These are phyloP conservation scores for Glarea lozoyensis DNA, from an alignment of 495 filamentous ascomycete genomes.

Conservation along the genomic window DNA sequence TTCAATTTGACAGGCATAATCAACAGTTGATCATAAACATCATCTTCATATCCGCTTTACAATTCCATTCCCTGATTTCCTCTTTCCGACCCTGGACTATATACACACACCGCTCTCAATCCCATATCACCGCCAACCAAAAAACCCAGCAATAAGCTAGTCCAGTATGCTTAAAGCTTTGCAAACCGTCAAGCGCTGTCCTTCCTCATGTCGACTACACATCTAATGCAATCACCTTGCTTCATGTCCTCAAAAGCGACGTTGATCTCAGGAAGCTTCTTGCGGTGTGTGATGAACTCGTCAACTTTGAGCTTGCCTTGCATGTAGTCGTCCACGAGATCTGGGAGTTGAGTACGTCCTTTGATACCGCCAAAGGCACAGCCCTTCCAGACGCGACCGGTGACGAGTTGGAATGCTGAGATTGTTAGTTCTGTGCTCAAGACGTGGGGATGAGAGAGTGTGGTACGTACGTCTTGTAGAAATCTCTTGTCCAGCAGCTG, in stretches of 20 bases:
- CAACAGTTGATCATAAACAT: no score
- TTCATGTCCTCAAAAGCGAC: constrained; percentile 90
- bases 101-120: no score
- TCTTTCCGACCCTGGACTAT: no score
- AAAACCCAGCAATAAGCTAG: no score
- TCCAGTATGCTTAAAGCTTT: background rate
- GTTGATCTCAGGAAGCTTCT: constrained; percentile 74
- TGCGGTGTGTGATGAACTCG: constrained; percentile 97
- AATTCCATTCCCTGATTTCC: no score
- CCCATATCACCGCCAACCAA: no score
- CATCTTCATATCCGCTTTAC: no score
- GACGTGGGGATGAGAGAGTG: background rate
- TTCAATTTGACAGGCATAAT: no score
- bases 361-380: constrained; percentile 98
- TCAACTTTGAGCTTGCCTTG: constrained; percentile 90
- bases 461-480: constrained; percentile 76
- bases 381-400: constrained; percentile 93
- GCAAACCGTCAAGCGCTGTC: background rate
- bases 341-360: constrained; percentile 84
- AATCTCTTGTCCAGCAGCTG: constrained; percentile 96
- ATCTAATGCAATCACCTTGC: constrained; percentile 89
- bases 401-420: constrained; percentile 94
- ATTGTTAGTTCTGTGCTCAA: constrained; percentile 4
- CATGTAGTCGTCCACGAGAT: constrained; percentile 85
- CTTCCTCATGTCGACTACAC: constrained; percentile 54